A percentile compares a stretch with the other conserved stretches of the same genome.
Evolutionary conservation across 805 yeast genomes (phyloP).

Genomic region (Saccharomycopsis fermentans): DNA sequence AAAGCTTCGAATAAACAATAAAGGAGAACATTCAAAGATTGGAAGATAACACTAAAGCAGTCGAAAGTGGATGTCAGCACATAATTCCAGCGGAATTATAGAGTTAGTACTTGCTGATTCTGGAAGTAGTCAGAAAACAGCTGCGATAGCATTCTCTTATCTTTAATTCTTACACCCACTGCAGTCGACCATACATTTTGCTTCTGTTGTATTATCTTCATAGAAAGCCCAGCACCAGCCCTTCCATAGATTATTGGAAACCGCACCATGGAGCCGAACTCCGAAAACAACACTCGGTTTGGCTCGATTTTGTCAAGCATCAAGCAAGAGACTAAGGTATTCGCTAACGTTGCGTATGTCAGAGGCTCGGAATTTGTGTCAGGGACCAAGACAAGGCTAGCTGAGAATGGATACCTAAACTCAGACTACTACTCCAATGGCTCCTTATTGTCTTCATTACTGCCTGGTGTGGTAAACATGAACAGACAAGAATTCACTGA

Average conservation of each 20-base stretch:
- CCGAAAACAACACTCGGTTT: neutral
- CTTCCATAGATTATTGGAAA: no score
- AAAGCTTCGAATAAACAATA: neutral
- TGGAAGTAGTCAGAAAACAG: no score
- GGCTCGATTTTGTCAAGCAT: conserved; percentile 9
- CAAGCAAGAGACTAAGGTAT: conserved; percentile 11
- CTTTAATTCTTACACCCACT: no score
- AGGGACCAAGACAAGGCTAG: conserved; percentile 5
- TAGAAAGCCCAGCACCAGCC: no score
- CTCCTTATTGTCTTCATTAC: neutral
- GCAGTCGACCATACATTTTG: no score
- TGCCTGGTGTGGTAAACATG: neutral
- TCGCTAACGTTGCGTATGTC: conserved; percentile 12
- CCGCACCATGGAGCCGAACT: neutral
- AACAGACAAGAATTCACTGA: conserved; percentile 7
- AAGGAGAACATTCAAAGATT: no score
- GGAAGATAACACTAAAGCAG: no score
- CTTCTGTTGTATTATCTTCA: no score
- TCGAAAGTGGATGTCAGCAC: no score
- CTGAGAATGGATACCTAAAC: conserved; percentile 6
- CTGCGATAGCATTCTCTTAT: no score
- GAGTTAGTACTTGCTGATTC: no score
- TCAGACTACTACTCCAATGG: neutral
- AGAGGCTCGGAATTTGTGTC: conserved; percentile 4
- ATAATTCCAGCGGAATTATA: no score